Base-by-base conservation (phyloP, 73 alveolate species). In the Urostyla sp. region DNA sequence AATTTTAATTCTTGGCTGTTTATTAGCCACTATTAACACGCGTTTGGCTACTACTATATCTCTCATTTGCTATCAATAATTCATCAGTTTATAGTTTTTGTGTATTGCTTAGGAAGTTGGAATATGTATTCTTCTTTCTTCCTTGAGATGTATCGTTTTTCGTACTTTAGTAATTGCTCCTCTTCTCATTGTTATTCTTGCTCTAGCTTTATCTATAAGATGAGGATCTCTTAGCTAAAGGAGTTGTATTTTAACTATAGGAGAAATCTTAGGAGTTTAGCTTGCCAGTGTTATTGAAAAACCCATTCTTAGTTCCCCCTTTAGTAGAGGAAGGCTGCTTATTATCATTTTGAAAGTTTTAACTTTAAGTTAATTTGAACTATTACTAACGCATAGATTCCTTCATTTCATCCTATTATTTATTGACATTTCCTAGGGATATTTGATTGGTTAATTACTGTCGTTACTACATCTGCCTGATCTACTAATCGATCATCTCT, bases 21-120 rank as follows among this genome's bases (percentile, higher is more conserved):
- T n/a, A n/a, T n/a, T n/a, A n/a, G n/a, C n/a, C n/a, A n/a, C n/a
- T n/a, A n/a, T n/a, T n/a, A n/a, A n/a, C n/a, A n/a, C n/a, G n/a
- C n/a, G n/a, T n/a, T n/a, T n/a, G n/a, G n/a, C n/a, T n/a, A n/a
- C n/a, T n/a, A n/a, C n/a, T n/a, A n/a, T n/a, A n/a, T n/a, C n/a
- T n/a, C n/a, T n/a, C n/a, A n/a, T n/a, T n/a, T n/a, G n/a, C n/a
- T n/a, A n/a, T n/a, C n/a, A n/a, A n/a, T n/a, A n/a, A 24, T 13
- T 63, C 79, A 21, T 63, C 79, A 43, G 36, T 63, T 2, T 23
- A 38, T 10, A 63, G 60, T 43, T 63, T 63, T 40, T 63, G 44
- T 11, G 79, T 63, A 63, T 37, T 63, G 26, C 79, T 63, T 21
- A 63, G 44, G 79, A 63, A 63, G 21, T 63, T 63, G 4, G 79